Percentiles rank a stretch among this genome's conserved stretches.
phyloP scores from a whole-genome alignment of 2,329 filamentous ascomycete species.

The Botryotinia globosa region DNA sequence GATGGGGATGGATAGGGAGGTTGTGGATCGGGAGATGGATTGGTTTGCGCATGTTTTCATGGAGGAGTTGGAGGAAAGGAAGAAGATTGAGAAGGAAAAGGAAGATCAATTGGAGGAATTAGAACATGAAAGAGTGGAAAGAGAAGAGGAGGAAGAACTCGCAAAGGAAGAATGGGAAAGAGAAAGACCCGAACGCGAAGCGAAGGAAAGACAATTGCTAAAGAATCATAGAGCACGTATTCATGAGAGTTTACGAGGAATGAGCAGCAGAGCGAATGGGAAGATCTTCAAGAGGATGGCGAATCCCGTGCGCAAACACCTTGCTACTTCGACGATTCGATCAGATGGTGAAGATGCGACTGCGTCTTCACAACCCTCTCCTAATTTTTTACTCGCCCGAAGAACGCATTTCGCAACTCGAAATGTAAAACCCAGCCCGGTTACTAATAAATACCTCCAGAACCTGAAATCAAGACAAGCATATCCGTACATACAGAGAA shows the following conservation, averaged over 20 bases:
- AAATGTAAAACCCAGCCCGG: neutral
- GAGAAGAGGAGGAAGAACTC: neutral
- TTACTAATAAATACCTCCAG: neutral
- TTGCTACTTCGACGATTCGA: neutral
- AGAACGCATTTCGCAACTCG: neutral
- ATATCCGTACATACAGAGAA: neutral
- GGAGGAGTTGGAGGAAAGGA: neutral
- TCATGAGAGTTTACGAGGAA: neutral
- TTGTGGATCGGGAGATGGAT: conserved; percentile 19
- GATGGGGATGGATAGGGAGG: neutral
- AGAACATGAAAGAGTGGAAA: neutral
- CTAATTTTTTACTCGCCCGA: neutral
- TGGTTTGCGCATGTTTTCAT: neutral
- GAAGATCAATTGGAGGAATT: neutral
- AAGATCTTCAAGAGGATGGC: neutral
- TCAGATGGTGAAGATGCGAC: neutral
- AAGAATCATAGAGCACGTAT: neutral
- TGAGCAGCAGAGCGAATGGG: neutral
- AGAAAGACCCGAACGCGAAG: neutral
- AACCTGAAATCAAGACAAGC: no score
- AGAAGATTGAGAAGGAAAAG: neutral
- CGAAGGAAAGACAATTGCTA: neutral
- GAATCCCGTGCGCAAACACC: neutral
- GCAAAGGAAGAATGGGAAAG: neutral
- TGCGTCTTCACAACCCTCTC: neutral